A percentile compares a stretch with the other conserved stretches of the same genome.
These are phyloP conservation scores for Creolimax fragrantissima DNA, from an alignment of 78 protist genomes.

Conservation along the genomic window DNA sequence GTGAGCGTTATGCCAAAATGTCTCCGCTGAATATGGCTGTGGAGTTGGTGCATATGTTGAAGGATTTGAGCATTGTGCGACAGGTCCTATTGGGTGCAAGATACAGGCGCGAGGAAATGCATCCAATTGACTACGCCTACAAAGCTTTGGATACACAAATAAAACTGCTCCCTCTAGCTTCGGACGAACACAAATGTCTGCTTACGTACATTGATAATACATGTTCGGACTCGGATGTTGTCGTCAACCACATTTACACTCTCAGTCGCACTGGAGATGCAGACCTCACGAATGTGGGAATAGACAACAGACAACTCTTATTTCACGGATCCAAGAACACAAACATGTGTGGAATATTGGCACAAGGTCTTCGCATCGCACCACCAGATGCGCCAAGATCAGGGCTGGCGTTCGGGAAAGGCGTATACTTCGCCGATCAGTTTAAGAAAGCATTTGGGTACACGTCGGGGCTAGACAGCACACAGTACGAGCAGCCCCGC, in stretches of 20 bases:
- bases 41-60: neutral
- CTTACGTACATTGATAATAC: neutral
- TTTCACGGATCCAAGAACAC: slow-evolving; percentile 42
- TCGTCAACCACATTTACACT: neutral
- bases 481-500: neutral
- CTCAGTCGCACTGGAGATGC: neutral
- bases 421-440: slow-evolving; percentile 14
- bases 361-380: slow-evolving; percentile 51
- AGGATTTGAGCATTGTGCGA: neutral
- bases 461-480: neutral
- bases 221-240: neutral
- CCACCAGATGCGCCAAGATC: slow-evolving; percentile 49
- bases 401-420: slow-evolving; percentile 10
- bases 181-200: neutral
- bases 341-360: slow-evolving; percentile 33
- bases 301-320: slow-evolving; percentile 17
- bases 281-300: neutral
- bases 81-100: neutral
- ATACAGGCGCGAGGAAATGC: neutral
- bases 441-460: neutral
- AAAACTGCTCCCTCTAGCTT: neutral
- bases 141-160: neutral
- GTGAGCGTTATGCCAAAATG: neutral
- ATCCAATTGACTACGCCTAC: slow-evolving; percentile 1
- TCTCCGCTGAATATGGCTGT: neutral